phyloP scores from a whole-genome alignment of 2,329 filamentous ascomycete species.

The Ophiostoma quercus region DNA sequence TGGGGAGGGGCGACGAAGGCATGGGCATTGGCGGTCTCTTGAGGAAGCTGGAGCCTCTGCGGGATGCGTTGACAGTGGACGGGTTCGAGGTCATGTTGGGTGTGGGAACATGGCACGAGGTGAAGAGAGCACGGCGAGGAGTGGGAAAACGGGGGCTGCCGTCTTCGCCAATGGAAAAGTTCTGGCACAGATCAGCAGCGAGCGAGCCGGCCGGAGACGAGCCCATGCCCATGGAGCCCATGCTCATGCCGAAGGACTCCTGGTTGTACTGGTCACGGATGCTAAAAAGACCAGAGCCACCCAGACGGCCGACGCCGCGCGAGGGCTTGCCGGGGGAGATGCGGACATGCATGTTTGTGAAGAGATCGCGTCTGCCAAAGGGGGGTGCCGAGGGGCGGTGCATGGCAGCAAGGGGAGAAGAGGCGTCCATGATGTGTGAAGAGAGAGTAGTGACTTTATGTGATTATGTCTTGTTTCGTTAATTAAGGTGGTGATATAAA shows the following conservation, averaged over 20 bases:
- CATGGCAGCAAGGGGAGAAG: slow-evolving; percentile 90
- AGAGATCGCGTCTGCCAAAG: slow-evolving; percentile 56
- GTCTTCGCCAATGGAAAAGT: slow-evolving; percentile 84
- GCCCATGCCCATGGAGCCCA: slow-evolving; percentile 45
- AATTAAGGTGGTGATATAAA: slow-evolving; percentile 11
- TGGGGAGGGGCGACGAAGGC: slow-evolving; percentile 74
- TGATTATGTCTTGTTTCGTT: background rate
- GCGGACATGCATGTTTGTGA: slow-evolving; percentile 45
- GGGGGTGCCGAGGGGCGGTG: slow-evolving; percentile 62
- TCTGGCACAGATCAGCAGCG: slow-evolving; percentile 90
- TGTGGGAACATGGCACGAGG: slow-evolving; percentile 45
- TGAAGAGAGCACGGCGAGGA: slow-evolving; percentile 79
- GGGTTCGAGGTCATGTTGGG: background rate
- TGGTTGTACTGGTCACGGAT: slow-evolving; percentile 64
- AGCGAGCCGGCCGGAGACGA: slow-evolving; percentile 89
- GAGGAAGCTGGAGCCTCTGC: slow-evolving; percentile 54
- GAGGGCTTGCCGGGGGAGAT: slow-evolving; percentile 51
- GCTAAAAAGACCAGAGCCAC: slow-evolving; percentile 54
- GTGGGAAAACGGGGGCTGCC: slow-evolving; percentile 77
- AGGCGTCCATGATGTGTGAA: slow-evolving; percentile 70
- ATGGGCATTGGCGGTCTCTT: slow-evolving; percentile 74
- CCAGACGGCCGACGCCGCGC: slow-evolving; percentile 33
- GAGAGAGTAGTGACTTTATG: background rate
- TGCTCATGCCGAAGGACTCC: slow-evolving; percentile 71
- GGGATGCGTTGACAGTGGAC: background rate